Evolutionary conservation across 441 rosid species (phyloP).

Genomic region (Pelargonium myrrhifolium): DNA sequence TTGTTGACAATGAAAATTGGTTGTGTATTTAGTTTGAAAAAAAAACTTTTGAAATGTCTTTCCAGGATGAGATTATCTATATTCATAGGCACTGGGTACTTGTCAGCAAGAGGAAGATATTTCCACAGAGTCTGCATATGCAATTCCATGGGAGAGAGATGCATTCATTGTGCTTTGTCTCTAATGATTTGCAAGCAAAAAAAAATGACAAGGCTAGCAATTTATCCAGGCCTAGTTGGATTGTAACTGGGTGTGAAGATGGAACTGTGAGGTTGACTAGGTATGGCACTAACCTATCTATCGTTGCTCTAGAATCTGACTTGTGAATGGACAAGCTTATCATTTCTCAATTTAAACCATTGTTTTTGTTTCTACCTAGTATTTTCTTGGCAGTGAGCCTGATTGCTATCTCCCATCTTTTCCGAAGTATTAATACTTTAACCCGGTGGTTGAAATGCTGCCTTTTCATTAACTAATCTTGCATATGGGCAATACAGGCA

Average conservation of each 20-base stretch:
- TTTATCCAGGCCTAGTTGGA: slow-evolving; percentile 54
- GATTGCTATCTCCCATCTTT: too few relatives aligned
- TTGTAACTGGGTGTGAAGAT: slow-evolving; percentile 97
- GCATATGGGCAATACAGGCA: slow-evolving; percentile 39
- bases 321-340: slow-evolving; percentile 7
- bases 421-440: too few relatives aligned
- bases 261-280: slow-evolving; percentile 93
- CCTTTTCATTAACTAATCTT: slow-evolving; percentile 13
- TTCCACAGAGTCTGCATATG: slow-evolving; percentile 62
- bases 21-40: neutral
- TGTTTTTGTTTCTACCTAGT: slow-evolving; percentile 2
- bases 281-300: slow-evolving; percentile 31
- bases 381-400: neutral
- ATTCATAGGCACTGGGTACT: slow-evolving; percentile 56
- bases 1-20: neutral
- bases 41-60: slow-evolving; percentile 10
- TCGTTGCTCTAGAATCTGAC: slow-evolving; percentile 12
- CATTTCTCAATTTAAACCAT: neutral
- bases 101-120: slow-evolving; percentile 39
- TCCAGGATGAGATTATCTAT: slow-evolving; percentile 77
- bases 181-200: slow-evolving; percentile 29
- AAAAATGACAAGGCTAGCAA: slow-evolving; percentile 25
- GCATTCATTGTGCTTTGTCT: slow-evolving; percentile 78
- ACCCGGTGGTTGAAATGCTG: neutral
- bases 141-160: slow-evolving; percentile 97